phyloP scores from a whole-genome alignment of 805 yeast genomes.

The Metschnikowia hibisci region DNA sequence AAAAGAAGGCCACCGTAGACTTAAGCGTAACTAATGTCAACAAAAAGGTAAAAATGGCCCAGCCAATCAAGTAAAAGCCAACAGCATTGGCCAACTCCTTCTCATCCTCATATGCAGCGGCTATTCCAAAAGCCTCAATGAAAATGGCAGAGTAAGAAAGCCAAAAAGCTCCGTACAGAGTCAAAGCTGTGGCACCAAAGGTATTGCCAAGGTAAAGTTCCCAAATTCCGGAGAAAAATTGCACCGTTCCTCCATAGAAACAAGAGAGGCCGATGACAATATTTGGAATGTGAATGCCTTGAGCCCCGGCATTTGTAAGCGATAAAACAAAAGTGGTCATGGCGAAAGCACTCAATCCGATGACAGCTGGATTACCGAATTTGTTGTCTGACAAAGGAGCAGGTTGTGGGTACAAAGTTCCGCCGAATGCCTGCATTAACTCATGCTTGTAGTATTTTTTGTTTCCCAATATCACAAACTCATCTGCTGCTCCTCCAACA shows the following conservation, averaged over 20 bases:
- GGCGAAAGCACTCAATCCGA: conserved; percentile 50
- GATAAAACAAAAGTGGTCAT: conserved; percentile 47
- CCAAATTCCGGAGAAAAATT: conserved; percentile 49
- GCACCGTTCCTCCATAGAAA: conserved; percentile 48
- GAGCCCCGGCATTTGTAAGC: conserved; percentile 43
- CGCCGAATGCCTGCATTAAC: conserved; percentile 61
- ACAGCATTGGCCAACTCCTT: conserved; percentile 45
- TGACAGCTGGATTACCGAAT: conserved; percentile 50
- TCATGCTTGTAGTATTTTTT: conserved; percentile 48
- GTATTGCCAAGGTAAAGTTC: conserved; percentile 50
- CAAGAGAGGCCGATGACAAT: conserved; percentile 45
- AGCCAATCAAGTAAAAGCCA: conserved; percentile 58
- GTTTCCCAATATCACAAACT: conserved; percentile 41
- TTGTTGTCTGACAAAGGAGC: conserved; percentile 5
- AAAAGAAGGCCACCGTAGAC: conserved; percentile 47
- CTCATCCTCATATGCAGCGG: conserved; percentile 41
- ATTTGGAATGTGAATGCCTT: conserved; percentile 40
- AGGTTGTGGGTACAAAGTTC: conserved; percentile 46
- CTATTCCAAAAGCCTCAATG: conserved; percentile 55
- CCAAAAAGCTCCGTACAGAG: conserved; percentile 52
- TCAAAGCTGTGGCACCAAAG: conserved; percentile 52
- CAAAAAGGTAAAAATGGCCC: conserved; percentile 62
- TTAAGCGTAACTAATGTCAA: conserved; percentile 52
- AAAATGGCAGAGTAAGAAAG: conserved; percentile 44
- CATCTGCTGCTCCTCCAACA: conserved; percentile 35